Evolutionary conservation across 2,329 filamentous ascomycete genomes (phyloP), one percentile per base, ranked within the genome.

Genomic region (Pseudogymnoascus sp.): DNA sequence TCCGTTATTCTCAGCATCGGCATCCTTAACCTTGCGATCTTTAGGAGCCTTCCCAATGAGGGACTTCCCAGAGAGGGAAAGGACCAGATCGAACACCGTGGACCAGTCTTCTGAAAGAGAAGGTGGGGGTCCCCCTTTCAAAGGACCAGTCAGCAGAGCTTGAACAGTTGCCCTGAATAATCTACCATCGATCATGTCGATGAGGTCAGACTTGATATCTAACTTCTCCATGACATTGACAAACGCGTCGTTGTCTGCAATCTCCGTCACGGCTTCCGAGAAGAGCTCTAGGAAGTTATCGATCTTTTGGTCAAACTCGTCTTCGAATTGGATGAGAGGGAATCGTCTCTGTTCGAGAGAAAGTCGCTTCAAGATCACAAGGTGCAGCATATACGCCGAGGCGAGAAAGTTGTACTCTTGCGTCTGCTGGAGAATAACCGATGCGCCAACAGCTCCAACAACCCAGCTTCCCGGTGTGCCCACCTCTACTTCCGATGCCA

Each of bases 141-240:
- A 62, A 11, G 65, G 59, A 14, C 67, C 62, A 11, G 70, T 64
- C 29, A 65, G 67, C 65, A 74, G 67, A 14, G 68, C 66, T 65
- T 72, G 69, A 8, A 73, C 67, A 10, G 69, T 65, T 13, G 65
- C 66, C 40, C 72, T 68, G 37, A 74, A 68, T 5, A 83, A 68
- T 40, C 82, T 76, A 6, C 84, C 84, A 71, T 86, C 84, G 13
- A 86, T 70, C 5, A 83, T 71, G 69, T 87, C 84, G 14, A 76
- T 76, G 5, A 84, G 69, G 68, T 85, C 81, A 67, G 77, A 79
- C 8, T 64, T 66, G 16, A 68, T 53, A 6, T 66, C 64, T 8
- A 61, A 19, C 11, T 56, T 69, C 65, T 8, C 65, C 62, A 35
- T 69, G 64, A 40, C 33, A 26, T 37, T 50, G 42, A 70, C 64